Percentiles rank a stretch among this genome's conserved stretches.
phyloP scores from a whole-genome alignment of 805 yeast species.

The Metschnikowia vanudenii region DNA sequence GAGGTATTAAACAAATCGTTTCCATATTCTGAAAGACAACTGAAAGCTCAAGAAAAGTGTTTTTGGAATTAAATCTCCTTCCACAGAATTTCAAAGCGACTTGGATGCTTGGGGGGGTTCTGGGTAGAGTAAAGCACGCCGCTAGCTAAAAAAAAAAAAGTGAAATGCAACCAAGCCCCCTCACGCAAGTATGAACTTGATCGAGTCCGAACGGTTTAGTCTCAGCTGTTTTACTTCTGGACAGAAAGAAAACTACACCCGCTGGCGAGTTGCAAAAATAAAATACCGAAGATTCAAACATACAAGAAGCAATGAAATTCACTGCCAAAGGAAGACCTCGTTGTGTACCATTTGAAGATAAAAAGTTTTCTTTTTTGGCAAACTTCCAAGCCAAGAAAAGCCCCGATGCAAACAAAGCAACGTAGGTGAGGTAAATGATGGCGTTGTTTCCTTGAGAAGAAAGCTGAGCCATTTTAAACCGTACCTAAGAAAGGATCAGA shows the following conservation, averaged over 20 bases:
- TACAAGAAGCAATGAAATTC: conserved; percentile 88
- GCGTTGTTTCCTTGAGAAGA: conserved; percentile 39
- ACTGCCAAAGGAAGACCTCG: conserved; percentile 77
- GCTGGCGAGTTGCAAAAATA: conserved; percentile 26
- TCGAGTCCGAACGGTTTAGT: conserved; percentile 76
- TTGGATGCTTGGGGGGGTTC: too few species aligned
- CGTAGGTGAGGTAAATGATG: conserved; percentile 41
- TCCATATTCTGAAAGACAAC: too few species aligned
- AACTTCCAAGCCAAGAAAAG: conserved; percentile 53
- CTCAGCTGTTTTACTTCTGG: conserved; percentile 51
- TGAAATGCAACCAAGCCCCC: conserved; percentile 40
- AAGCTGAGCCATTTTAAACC: conserved; percentile 13
- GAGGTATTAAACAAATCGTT: not conserved
- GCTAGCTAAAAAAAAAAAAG: conserved; percentile 3
- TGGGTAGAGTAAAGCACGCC: too few species aligned
- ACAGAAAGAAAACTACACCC: conserved; percentile 45
- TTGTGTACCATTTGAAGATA: conserved; percentile 80
- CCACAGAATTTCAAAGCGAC: too few species aligned
- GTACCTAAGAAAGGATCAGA: too few species aligned
- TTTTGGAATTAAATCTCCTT: too few species aligned
- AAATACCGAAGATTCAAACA: conserved; percentile 25
- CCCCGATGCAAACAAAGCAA: conserved; percentile 40
- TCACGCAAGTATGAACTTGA: conserved; percentile 83
- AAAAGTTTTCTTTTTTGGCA: conserved; percentile 53
- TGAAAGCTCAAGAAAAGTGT: too few species aligned